Evolutionary conservation across 2,329 filamentous ascomycete genomes (phyloP), one percentile per base, ranked within the genome.

Genomic region (Cercospora zeina): DNA sequence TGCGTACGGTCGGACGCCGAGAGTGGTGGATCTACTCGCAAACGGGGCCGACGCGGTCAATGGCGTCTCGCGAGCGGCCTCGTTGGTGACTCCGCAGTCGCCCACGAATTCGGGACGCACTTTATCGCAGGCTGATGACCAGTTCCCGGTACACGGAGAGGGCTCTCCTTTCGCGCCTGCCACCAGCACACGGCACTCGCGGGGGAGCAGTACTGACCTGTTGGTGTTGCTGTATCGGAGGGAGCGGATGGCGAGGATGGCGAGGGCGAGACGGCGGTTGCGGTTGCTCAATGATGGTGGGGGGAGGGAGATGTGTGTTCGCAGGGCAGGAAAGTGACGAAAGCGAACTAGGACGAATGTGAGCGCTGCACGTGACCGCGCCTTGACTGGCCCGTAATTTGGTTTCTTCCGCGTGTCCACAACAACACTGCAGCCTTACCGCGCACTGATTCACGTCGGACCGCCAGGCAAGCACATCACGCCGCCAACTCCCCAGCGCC

Each of bases 371-470:
- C 39, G 47, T 51, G 24, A 51, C 47, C 10, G 14, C 19, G 24
- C 30, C 24, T 51, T 51, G 47, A 51, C 47, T 51, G 47, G 47
- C 19, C 47, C 47, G 47, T 24, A 51, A 51, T 51, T 51, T 51
- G 47, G 47, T 33, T 16, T 39, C n/a, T 13, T 39, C 36, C 36
- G 36, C 30, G 24, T 51, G 47, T 33, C 47, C 30, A 33, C 47
- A 30, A 33, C 47, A 30, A 51, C n/a, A 13, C 30, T 30, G 30
- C 47, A 30, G 24, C 47, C 47, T 31, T 33, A 33, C 47, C 24
- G 47, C 24, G 24, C 24, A 51, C 47, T 19, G 36, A 31, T 51
- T 30, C 47, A 30, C 30, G 14, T 6, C 24, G 24, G 30, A 51
- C 16, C 47, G 8, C 27, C 24, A 51, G 47, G 47, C 24, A 30